These are phyloP conservation scores for Calonectria pseudoreteaudii DNA, from an alignment of 2,329 filamentous ascomycete species.

Conservation along the genomic window DNA sequence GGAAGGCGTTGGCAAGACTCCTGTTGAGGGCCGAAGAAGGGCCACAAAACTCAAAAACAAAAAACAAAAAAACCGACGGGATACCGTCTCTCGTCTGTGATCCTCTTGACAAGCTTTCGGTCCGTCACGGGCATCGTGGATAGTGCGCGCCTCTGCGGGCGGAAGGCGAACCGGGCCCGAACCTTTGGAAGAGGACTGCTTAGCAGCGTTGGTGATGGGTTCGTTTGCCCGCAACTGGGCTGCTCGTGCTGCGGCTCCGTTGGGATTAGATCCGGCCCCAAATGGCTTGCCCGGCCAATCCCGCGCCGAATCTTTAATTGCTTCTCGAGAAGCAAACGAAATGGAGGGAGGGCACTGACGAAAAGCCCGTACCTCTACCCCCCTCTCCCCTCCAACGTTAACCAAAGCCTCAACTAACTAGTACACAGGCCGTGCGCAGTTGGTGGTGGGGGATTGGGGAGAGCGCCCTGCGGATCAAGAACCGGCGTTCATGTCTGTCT, in stretches of 20 bases:
- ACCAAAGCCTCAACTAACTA: conserved; percentile 5
- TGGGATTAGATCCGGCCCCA: neutral
- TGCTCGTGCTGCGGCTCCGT: neutral
- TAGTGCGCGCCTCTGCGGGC: neutral
- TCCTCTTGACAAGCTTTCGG: neutral
- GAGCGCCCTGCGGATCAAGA: neutral
- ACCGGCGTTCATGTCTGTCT: neutral
- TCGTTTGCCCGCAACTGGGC: neutral
- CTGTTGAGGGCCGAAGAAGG: neutral
- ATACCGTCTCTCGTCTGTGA: neutral
- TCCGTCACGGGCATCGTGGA: neutral
- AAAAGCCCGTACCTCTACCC: neutral
- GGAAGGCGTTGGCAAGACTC: neutral
- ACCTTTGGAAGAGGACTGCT: neutral
- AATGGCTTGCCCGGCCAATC: neutral
- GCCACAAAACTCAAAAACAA: neutral
- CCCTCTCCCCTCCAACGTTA: neutral
- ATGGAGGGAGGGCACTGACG: neutral
- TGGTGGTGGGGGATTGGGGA: neutral
- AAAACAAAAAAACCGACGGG: neutral
- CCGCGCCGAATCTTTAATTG: neutral
- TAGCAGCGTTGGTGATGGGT: neutral
- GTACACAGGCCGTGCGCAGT: neutral
- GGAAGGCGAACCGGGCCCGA: neutral
- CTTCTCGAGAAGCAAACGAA: neutral